These are phyloP conservation scores for Brassica juncea DNA, from an alignment of 345 rosid species.

Conservation along the genomic window DNA sequence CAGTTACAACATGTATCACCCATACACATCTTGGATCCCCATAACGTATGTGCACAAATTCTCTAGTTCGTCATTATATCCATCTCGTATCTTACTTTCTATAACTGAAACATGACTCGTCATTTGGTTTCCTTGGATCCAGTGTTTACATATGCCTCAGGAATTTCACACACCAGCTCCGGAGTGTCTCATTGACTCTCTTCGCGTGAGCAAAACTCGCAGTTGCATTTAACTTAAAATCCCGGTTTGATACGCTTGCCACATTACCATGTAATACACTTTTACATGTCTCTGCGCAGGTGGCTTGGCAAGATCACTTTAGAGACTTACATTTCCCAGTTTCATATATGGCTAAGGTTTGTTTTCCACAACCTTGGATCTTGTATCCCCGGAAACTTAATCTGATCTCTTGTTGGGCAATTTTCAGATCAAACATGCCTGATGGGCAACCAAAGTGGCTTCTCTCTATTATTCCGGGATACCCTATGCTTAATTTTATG, in stretches of 20 bases:
- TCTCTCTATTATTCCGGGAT: constrained; percentile 81
- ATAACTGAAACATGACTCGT: constrained; percentile 19
- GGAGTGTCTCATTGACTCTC: constrained; percentile 73
- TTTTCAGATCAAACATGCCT: constrained; percentile 70
- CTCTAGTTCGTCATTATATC: constrained; percentile 8
- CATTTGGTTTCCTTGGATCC: constrained; percentile 32
- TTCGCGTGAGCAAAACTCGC: constrained; percentile 62
- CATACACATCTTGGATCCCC: constrained; percentile 99
- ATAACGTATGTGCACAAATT: constrained; percentile 64
- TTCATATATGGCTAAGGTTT: constrained; percentile 98
- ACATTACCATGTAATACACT: constrained; percentile 5
- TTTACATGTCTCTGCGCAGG: constrained; percentile 40
- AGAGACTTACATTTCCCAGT: constrained; percentile 95
- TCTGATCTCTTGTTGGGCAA: not conserved
- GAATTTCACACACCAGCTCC: constrained; percentile 83
- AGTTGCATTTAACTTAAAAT: constrained; percentile 4
- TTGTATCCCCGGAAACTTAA: not conserved
- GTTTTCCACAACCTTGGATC: constrained; percentile 24
- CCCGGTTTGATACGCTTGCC: constrained; percentile 11
- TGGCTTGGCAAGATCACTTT: constrained; percentile 96
- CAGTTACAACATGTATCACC: constrained; percentile 90
- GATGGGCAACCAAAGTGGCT: constrained; percentile 99
- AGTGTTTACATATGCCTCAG: constrained; percentile 93
- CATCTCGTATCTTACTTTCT: not conserved
- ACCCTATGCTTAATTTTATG: constrained; percentile 93